phyloP scores from a whole-genome alignment of 2,329 filamentous ascomycete genomes.

The Aureobasidium pullulans region DNA sequence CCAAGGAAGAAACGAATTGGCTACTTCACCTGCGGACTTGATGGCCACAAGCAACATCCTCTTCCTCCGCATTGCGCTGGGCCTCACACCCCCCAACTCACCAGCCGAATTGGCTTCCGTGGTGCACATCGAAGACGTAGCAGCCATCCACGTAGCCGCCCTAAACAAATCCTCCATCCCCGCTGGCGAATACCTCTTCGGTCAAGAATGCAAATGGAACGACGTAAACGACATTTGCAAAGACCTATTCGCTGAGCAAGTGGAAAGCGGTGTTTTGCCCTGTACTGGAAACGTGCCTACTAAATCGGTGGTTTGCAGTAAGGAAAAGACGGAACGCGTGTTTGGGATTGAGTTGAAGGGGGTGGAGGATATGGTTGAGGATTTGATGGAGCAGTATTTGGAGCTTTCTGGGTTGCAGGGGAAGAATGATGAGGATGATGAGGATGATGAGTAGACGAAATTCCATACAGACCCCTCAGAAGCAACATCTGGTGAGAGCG shows the following conservation, averaged over 20 bases:
- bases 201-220: conserved; percentile 14
- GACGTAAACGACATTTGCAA: conserved; percentile 16
- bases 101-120: conserved; percentile 8
- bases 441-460: too few species aligned
- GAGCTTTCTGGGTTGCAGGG: too few species aligned
- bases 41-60: conserved; percentile 21
- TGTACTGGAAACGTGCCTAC: conserved; percentile 16
- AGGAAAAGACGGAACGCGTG: conserved; percentile 16
- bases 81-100: conserved; percentile 10
- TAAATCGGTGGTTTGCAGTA: conserved; percentile 12
- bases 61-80: conserved; percentile 18
- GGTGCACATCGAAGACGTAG: conserved; percentile 27
- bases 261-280: conserved; percentile 12
- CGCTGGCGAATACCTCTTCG: conserved; percentile 9
- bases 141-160: conserved; percentile 25
- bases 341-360: conserved; percentile 17
- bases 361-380: conserved; percentile 17
- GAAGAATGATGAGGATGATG: too few species aligned
- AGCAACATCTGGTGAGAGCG: too few species aligned
- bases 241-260: conserved; percentile 17
- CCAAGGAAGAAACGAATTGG: conserved; percentile 25
- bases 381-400: neutral
- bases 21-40: conserved; percentile 17
- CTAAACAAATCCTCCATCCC: conserved; percentile 17
- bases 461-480: too few species aligned